Evolutionary conservation across 1,284 basidiomycete genomes (phyloP).

Genomic region (Flammula alnicola): DNA sequence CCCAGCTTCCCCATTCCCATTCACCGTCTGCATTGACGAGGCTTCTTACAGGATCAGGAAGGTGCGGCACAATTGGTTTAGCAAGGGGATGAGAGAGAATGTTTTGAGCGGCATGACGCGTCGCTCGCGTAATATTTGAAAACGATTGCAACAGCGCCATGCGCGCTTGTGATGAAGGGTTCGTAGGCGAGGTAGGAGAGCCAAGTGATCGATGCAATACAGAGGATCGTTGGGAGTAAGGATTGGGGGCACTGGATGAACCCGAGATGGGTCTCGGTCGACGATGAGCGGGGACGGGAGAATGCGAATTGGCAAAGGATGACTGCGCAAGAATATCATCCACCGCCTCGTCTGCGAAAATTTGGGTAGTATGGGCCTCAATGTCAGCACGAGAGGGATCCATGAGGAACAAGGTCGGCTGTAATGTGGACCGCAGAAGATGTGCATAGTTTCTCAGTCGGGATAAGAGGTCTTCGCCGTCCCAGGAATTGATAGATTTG

Average conservation of each 20-base stretch:
- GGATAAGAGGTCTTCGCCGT: slow-evolving; percentile 84
- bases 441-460: slow-evolving; percentile 74
- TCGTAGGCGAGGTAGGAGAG: slow-evolving; percentile 36
- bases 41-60: slow-evolving; percentile 89
- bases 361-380: slow-evolving; percentile 83
- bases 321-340: slow-evolving; percentile 82
- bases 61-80: slow-evolving; percentile 91
- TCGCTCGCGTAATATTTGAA: slow-evolving; percentile 88
- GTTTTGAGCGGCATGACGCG: slow-evolving; percentile 87
- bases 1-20: slow-evolving; percentile 85
- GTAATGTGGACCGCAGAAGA: slow-evolving; percentile 78
- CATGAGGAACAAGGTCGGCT: slow-evolving; percentile 85
- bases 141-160: slow-evolving; percentile 83
- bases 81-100: slow-evolving; percentile 93
- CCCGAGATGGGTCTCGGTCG: slow-evolving; percentile 67
- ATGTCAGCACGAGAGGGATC: slow-evolving; percentile 91
- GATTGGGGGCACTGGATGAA: slow-evolving; percentile 41
- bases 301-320: slow-evolving; percentile 75
- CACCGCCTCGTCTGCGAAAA: slow-evolving; percentile 82
- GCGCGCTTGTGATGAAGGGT: slow-evolving; percentile 70
- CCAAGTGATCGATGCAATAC: slow-evolving; percentile 77
- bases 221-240: slow-evolving; percentile 72
- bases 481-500: slow-evolving; percentile 66
- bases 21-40: slow-evolving; percentile 87
- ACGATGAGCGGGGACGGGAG: slow-evolving; percentile 82